phyloP scores from a whole-genome alignment of 495 filamentous ascomycete species.

The Glonium stellatum region DNA sequence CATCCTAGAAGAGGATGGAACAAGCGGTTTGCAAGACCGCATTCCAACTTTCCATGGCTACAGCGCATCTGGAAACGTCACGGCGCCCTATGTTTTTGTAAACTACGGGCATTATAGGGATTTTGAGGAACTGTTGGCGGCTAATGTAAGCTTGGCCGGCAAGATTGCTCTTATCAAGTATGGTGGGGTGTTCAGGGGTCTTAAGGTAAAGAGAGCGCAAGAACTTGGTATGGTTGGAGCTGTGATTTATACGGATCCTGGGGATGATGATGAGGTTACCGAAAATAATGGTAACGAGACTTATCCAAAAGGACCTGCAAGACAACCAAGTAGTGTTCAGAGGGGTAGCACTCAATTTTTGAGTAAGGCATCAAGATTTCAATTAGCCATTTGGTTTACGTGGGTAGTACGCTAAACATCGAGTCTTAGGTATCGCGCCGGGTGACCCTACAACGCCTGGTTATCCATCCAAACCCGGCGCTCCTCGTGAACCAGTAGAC shows the following conservation, averaged over 20 bases:
- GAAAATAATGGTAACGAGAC: constrained; percentile 70
- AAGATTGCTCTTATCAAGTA: constrained; percentile 88
- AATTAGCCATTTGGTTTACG: constrained; percentile 11
- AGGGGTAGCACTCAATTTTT: constrained; percentile 84
- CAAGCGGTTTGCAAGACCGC: constrained; percentile 61
- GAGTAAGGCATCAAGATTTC: constrained; percentile 44
- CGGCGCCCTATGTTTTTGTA: constrained; percentile 72
- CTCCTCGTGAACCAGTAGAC: constrained; percentile 64
- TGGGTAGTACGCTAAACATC: constrained; percentile 5
- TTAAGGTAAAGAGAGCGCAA: constrained; percentile 89
- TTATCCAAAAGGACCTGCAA: constrained; percentile 82
- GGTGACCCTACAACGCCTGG: constrained; percentile 82
- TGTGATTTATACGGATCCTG: constrained; percentile 81
- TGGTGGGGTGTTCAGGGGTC: constrained; percentile 75
- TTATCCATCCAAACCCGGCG: constrained; percentile 87
- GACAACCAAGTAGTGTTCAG: constrained; percentile 84
- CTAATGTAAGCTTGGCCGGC: constrained; percentile 67
- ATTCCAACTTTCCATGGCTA: constrained; percentile 96
- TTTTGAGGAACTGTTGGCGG: constrained; percentile 72
- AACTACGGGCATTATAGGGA: constrained; percentile 85
- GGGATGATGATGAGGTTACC: constrained; percentile 75
- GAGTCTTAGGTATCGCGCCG: constrained; percentile 47
- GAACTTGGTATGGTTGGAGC: constrained; percentile 87
- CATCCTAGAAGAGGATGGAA: constrained; percentile 75
- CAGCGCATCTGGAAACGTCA: constrained; percentile 84